Evolutionary conservation across 2,329 filamentous ascomycete genomes (phyloP).

Genomic region (Fusarium globosum): DNA sequence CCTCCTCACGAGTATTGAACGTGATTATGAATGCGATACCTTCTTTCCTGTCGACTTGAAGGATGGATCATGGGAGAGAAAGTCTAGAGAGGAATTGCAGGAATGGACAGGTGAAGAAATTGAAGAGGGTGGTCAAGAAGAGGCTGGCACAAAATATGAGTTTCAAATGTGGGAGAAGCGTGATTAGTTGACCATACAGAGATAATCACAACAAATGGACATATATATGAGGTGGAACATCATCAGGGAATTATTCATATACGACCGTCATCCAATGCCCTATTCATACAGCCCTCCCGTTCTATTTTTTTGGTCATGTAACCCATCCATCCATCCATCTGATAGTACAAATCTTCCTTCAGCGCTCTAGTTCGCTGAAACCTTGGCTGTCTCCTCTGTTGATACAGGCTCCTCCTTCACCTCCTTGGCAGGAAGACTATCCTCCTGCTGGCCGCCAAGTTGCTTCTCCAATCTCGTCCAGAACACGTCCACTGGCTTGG

Average conservation of each 20-base stretch:
- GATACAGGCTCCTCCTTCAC: conserved; percentile 27
- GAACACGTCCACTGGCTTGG: conserved; percentile 56
- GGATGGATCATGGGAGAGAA: conserved; percentile 65
- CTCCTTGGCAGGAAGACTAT: conserved; percentile 27
- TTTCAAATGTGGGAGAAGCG: conserved; percentile 79
- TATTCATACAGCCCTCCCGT: conserved; percentile 39
- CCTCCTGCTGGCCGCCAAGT: conserved; percentile 50
- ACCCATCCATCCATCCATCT: conserved; percentile 28
- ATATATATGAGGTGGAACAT: conserved; percentile 26
- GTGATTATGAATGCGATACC: conserved; percentile 81
- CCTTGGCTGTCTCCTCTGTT: conserved; percentile 28
- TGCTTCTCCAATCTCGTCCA: conserved; percentile 56
- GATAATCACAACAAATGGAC: conserved; percentile 10
- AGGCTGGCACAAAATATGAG: conserved; percentile 73
- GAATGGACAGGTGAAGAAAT: conserved; percentile 75
- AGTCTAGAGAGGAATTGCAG: conserved; percentile 63
- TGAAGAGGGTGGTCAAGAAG: conserved; percentile 66
- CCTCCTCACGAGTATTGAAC: conserved; percentile 74
- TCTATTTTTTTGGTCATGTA: conserved; percentile 19
- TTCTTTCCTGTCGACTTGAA: conserved; percentile 73
- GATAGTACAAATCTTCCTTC: conserved; percentile 41
- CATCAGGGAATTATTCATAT: conserved; percentile 35
- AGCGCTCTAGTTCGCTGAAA: conserved; percentile 33
- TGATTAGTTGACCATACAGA: conserved; percentile 3
- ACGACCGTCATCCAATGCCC: conserved; percentile 16